A percentile compares a stretch with the other conserved stretches of the same genome.
Evolutionary conservation across 2,329 filamentous ascomycete genomes (phyloP).

Genomic region (Coniochaeta hoffmannii): DNA sequence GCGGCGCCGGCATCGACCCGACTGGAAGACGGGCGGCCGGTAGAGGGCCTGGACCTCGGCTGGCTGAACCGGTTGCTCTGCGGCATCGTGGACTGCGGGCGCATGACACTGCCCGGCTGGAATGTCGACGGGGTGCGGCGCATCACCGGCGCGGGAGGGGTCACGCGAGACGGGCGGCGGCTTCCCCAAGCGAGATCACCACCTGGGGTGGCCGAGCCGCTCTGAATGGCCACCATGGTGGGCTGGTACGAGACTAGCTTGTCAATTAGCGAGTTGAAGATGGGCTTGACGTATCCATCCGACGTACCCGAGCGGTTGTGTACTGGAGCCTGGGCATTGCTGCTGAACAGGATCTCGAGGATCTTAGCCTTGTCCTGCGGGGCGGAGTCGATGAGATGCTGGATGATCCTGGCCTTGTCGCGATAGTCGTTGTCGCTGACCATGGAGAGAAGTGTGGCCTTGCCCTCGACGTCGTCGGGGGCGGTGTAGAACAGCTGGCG

Average conservation of each 20-base stretch:
- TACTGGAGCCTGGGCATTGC: not conserved
- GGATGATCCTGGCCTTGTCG: constrained; percentile 1
- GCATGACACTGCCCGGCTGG: not conserved
- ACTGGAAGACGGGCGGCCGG: not conserved
- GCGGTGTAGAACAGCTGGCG: not conserved
- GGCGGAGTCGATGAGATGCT: not conserved
- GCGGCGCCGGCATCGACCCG: not conserved
- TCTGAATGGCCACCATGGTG: not conserved
- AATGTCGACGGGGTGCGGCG: not conserved
- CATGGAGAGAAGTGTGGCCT: not conserved
- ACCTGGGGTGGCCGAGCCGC: not conserved
- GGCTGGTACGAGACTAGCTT: constrained; percentile 1
- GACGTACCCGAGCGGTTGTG: constrained; percentile 1
- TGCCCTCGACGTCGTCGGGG: not conserved
- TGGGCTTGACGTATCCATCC: not conserved
- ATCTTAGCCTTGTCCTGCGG: constrained; percentile 1
- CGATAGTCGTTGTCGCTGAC: not conserved
- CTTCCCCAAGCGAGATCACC: not conserved
- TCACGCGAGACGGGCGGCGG: not conserved
- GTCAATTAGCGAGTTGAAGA: not conserved
- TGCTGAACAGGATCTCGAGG: not conserved
- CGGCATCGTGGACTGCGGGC: not conserved
- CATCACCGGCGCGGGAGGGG: not conserved
- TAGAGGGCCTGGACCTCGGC: not conserved
- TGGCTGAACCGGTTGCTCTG: not conserved